A percentile compares a stretch with the other conserved stretches of the same genome.
Conservation (phyloP, 257 asterid genomes). For the Salvia rosmarinus region DNA sequence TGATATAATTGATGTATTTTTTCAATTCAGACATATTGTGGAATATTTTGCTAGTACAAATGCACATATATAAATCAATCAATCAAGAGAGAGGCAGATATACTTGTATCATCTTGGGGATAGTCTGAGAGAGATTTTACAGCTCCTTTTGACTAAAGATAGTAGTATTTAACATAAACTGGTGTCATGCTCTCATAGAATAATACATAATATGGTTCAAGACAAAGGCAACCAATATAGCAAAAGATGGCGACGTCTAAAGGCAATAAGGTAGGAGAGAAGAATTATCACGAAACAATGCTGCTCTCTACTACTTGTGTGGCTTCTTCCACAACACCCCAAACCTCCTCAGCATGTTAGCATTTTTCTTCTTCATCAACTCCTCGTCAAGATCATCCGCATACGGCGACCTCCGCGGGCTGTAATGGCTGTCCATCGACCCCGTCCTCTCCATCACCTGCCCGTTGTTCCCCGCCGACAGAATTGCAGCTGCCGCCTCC, state of each 20-base stretch:
- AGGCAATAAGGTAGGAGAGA: too few relatives aligned
- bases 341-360: conserved; percentile 72
- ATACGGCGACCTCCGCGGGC: conserved; percentile 62
- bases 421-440: conserved; percentile 73
- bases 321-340: conserved; percentile 92
- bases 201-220: not conserved
- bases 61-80: too few relatives aligned
- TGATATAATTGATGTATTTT: too few relatives aligned
- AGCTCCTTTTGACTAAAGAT: not conserved
- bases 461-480: conserved; percentile 73
- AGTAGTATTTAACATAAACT: not conserved
- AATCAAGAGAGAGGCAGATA: too few relatives aligned
- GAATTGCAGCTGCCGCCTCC: conserved; percentile 88
- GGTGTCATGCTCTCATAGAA: conserved; percentile 5
- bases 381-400: conserved; percentile 75
- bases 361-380: conserved; percentile 73
- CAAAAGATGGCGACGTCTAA: not conserved
- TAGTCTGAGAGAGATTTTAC: too few relatives aligned
- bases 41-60: too few relatives aligned
- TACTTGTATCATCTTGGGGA: too few relatives aligned
- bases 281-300: too few relatives aligned
- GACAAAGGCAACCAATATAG: conserved; percentile 3
- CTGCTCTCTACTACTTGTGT: conserved; percentile 46
- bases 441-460: conserved; percentile 73
- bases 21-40: too few relatives aligned